A percentile compares a stretch with the other conserved stretches of the same genome.
Conservation (phyloP, 345 rosid genomes). For the Acer campestre region DNA sequence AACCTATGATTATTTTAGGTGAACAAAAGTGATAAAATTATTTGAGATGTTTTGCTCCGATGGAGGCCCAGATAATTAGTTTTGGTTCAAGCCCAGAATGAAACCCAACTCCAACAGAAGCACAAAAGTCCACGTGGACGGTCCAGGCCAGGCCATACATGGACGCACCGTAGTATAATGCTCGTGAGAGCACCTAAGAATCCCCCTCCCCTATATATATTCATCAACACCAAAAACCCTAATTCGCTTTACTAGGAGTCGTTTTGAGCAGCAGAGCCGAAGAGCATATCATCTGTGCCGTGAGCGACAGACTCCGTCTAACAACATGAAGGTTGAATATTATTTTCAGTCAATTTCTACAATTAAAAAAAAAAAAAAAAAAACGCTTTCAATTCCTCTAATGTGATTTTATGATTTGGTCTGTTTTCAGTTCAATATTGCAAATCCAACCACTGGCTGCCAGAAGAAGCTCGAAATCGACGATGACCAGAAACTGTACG, state of each 20-base stretch:
- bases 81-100: not conserved
- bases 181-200: not conserved
- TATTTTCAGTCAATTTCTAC: not conserved
- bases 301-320: conserved; percentile 11
- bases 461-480: conserved; percentile 61
- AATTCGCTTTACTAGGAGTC: not conserved
- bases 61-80: too few species aligned
- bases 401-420: not conserved
- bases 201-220: not conserved
- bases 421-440: conserved; percentile 46
- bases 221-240: conserved; percentile 19
- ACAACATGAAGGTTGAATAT: conserved; percentile 32
- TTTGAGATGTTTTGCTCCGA: too few species aligned
- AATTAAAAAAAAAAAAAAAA: not conserved
- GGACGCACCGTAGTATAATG: not conserved
- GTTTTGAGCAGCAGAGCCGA: conserved; percentile 1
- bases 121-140: not conserved
- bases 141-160: not conserved
- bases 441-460: conserved; percentile 55
- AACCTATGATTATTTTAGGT: too few species aligned
- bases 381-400: not conserved
- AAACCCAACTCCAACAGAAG: not conserved
- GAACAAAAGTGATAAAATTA: too few species aligned
- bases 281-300: conserved; percentile 3
- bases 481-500: conserved; percentile 52